Percentiles rank a stretch among this genome's conserved stretches.
These are phyloP conservation scores for Alternaria sp. DNA, from an alignment of 2,329 filamentous ascomycete genomes.

Conservation along the genomic window DNA sequence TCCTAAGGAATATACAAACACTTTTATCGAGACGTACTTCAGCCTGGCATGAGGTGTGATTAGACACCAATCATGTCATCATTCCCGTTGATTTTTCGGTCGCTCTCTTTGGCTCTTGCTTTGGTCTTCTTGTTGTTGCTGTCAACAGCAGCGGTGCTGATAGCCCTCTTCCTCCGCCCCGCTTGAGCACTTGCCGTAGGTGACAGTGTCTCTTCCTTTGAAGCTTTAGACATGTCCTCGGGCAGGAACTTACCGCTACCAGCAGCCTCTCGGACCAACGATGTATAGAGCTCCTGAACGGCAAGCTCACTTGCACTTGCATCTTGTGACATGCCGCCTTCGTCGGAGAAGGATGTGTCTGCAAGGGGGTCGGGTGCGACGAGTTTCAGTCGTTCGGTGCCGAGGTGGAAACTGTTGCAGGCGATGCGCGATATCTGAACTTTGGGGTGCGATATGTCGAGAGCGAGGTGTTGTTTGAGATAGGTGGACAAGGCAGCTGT, in stretches of 20 bases:
- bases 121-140: conserved; percentile 38
- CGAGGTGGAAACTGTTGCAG: conserved; percentile 53
- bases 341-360: conserved; percentile 36
- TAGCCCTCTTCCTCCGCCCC: conserved; percentile 36
- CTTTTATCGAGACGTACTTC: not conserved
- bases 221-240: conserved; percentile 21
- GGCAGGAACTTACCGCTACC: conserved; percentile 44
- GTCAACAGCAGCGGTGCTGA: conserved; percentile 32
- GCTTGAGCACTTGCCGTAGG: conserved; percentile 30
- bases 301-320: conserved; percentile 43
- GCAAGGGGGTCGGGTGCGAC: conserved; percentile 36
- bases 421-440: conserved; percentile 53
- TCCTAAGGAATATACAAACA: not conserved
- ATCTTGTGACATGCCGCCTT: conserved; percentile 31
- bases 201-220: conserved; percentile 33
- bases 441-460: conserved; percentile 51
- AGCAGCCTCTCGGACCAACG: conserved; percentile 44
- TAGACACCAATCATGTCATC: not conserved
- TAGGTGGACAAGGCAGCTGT: conserved; percentile 52
- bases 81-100: not conserved
- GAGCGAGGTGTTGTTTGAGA: conserved; percentile 51
- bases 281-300: conserved; percentile 42
- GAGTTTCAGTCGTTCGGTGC: conserved; percentile 52
- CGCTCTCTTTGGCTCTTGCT: conserved; percentile 32
- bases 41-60: not conserved